A percentile compares a stretch with the other conserved stretches of the same genome.
phyloP scores from a whole-genome alignment of 768 basidiomycete species.

The Rhodotorula taiwanensis region DNA sequence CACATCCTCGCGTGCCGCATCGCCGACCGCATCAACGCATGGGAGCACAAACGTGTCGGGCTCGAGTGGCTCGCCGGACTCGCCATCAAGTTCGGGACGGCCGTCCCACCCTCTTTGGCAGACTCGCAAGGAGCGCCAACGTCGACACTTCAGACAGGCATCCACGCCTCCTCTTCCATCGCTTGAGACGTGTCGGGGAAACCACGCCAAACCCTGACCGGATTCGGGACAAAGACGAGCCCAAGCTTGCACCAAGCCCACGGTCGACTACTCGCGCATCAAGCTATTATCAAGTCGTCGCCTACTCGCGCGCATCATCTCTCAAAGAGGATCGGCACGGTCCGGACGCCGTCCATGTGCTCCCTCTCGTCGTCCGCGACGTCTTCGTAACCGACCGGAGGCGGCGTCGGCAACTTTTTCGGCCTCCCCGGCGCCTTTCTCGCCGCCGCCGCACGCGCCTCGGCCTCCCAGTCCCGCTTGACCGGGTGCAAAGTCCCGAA shows the following conservation, averaged over 20 bases:
- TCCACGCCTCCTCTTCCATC: too few relatives aligned
- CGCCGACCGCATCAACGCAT: slow-evolving; percentile 14
- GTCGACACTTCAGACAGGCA: too few relatives aligned
- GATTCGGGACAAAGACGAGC: too few relatives aligned
- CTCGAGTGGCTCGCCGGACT: slow-evolving; percentile 15
- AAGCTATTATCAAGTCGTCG: too few relatives aligned
- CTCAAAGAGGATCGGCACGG: slow-evolving; percentile 1
- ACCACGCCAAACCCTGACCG: too few relatives aligned
- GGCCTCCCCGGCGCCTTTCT: background rate
- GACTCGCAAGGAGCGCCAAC: too few relatives aligned
- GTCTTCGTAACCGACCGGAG: background rate
- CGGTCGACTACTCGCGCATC: too few relatives aligned
- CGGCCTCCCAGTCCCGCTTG: background rate
- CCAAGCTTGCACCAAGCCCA: too few relatives aligned
- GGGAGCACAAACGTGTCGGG: slow-evolving; percentile 9
- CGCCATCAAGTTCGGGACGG: slow-evolving; percentile 13
- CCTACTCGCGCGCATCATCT: too few relatives aligned
- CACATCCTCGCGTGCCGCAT: slow-evolving; percentile 24
- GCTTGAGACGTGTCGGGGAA: too few relatives aligned
- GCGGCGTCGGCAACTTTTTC: background rate
- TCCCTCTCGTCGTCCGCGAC: background rate
- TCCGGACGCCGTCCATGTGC: slow-evolving; percentile 5
- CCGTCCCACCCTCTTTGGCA: background rate
- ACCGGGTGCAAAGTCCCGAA: slow-evolving; percentile 12
- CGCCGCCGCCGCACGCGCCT: background rate